phyloP scores from a whole-genome alignment of 1,284 basidiomycete species.

The Ustanciosporium gigantosporum region DNA sequence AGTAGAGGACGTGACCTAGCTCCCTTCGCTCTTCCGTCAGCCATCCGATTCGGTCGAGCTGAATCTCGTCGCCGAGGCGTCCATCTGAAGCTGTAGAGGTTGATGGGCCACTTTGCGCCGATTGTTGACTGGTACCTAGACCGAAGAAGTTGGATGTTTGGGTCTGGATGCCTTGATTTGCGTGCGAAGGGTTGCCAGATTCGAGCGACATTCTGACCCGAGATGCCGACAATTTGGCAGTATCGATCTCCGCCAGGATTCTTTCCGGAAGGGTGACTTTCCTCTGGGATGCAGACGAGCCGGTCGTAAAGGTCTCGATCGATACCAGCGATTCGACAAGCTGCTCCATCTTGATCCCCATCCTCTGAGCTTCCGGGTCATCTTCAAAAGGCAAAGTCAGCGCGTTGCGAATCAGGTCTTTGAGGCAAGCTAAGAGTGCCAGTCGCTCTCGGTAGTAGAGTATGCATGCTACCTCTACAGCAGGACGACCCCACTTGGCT shows the following conservation, averaged over 20 bases:
- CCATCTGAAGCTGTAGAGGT: slow-evolving; percentile 8
- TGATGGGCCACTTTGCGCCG: slow-evolving; percentile 9
- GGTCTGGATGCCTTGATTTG: slow-evolving; percentile 26
- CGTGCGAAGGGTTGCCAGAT: slow-evolving; percentile 4
- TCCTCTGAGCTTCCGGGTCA: slow-evolving; percentile 37
- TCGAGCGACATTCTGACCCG: slow-evolving; percentile 39
- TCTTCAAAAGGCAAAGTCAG: slow-evolving; percentile 50
- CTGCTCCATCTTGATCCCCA: slow-evolving; percentile 51
- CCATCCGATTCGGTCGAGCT: slow-evolving; percentile 51
- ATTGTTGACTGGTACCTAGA: slow-evolving; percentile 23
- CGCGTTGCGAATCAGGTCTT: slow-evolving; percentile 48
- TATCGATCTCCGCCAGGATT: slow-evolving; percentile 45
- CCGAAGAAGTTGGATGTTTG: slow-evolving; percentile 35
- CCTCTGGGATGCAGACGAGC: slow-evolving; percentile 5
- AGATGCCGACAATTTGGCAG: slow-evolving; percentile 18
- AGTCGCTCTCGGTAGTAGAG: slow-evolving; percentile 56
- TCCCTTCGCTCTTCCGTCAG: slow-evolving; percentile 51
- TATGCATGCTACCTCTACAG: slow-evolving; percentile 54
- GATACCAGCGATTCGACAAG: slow-evolving; percentile 46
- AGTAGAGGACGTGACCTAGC: slow-evolving; percentile 52
- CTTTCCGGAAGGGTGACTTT: slow-evolving; percentile 27
- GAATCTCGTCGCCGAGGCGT: slow-evolving; percentile 53
- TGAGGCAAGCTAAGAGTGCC: slow-evolving; percentile 51
- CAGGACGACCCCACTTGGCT: slow-evolving; percentile 51
- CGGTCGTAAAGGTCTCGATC: slow-evolving; percentile 18